Evolutionary conservation across 2,329 filamentous ascomycete species (phyloP).

Genomic region (Colletotrichum orchidophilum): DNA sequence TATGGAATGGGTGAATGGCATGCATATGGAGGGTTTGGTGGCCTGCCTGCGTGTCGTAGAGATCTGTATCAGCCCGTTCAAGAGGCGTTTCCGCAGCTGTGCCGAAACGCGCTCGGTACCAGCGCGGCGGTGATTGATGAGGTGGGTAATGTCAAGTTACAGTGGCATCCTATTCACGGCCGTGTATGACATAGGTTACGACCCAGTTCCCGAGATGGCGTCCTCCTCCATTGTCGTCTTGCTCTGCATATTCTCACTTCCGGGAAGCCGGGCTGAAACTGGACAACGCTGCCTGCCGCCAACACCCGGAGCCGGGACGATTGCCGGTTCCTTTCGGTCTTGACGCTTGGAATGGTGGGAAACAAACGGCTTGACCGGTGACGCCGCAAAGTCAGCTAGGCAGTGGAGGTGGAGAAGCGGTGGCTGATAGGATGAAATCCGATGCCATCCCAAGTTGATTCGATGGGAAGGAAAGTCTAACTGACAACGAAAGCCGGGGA

Average conservation of each 20-base stretch:
- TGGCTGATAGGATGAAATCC: not conserved
- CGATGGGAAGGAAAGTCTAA: not conserved
- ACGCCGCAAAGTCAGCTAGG: not conserved
- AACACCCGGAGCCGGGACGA: not conserved
- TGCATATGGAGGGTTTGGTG: not conserved
- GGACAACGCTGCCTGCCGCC: not conserved
- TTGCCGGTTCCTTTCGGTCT: not conserved
- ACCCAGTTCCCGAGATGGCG: not conserved
- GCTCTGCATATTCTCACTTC: not conserved
- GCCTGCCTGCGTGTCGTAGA: not conserved
- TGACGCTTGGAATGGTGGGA: not conserved
- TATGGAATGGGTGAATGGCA: not conserved
- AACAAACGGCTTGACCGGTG: not conserved
- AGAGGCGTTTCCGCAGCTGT: not conserved
- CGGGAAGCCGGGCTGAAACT: slow-evolving; percentile 18
- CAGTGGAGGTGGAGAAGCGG: not conserved
- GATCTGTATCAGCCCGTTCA: not conserved
- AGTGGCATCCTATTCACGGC: not conserved
- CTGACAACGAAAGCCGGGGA: not conserved
- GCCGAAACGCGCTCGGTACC: slow-evolving; percentile 3
- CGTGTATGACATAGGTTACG: not conserved
- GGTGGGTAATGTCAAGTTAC: not conserved
- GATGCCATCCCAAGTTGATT: not conserved
- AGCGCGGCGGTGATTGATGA: not conserved
- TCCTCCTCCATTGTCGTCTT: slow-evolving; percentile 8